These are phyloP conservation scores for Penicillium sclerotiorum DNA, from an alignment of 2,329 filamentous ascomycete genomes.

Conservation along the genomic window DNA sequence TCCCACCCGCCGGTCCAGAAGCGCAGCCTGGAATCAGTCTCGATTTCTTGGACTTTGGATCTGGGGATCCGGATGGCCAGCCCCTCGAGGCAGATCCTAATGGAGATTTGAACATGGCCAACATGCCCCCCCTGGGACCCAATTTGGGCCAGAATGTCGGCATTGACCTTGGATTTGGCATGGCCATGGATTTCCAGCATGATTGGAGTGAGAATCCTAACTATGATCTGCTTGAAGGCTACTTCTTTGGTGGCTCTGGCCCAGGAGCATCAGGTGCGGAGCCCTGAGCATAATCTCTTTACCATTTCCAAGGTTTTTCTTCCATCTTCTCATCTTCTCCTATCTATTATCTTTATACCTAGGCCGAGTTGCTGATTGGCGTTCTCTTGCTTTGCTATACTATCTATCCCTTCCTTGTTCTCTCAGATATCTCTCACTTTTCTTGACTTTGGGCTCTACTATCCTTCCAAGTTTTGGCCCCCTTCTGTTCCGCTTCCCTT, in stretches of 20 bases:
- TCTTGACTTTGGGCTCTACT: not conserved
- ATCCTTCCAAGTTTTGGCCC: not conserved
- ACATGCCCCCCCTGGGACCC: constrained; percentile 33
- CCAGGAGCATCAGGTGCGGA: constrained; percentile 30
- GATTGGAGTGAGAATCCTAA: constrained; percentile 52
- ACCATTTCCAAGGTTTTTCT: constrained; percentile 1
- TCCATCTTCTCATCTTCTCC: constrained; percentile 8
- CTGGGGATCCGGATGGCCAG: constrained; percentile 35
- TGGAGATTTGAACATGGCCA: constrained; percentile 30
- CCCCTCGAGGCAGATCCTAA: constrained; percentile 32
- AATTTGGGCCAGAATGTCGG: constrained; percentile 43
- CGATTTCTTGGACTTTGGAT: constrained; percentile 58
- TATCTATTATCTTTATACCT: constrained; percentile 1
- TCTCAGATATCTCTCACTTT: not conserved
- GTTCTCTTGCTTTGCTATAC: not conserved
- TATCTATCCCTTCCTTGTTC: not conserved
- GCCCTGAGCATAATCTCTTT: constrained; percentile 8
- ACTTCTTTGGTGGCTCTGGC: constrained; percentile 55
- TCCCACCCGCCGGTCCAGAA: constrained; percentile 27
- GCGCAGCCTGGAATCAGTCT: constrained; percentile 47
- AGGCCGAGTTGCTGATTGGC: not conserved
- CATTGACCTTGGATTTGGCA: constrained; percentile 49
- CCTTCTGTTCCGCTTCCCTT: not conserved
- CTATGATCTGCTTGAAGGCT: constrained; percentile 57
- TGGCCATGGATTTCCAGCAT: constrained; percentile 50